phyloP scores from a whole-genome alignment of 208 protist genomes.

The Herpetomonas tarakana region DNA sequence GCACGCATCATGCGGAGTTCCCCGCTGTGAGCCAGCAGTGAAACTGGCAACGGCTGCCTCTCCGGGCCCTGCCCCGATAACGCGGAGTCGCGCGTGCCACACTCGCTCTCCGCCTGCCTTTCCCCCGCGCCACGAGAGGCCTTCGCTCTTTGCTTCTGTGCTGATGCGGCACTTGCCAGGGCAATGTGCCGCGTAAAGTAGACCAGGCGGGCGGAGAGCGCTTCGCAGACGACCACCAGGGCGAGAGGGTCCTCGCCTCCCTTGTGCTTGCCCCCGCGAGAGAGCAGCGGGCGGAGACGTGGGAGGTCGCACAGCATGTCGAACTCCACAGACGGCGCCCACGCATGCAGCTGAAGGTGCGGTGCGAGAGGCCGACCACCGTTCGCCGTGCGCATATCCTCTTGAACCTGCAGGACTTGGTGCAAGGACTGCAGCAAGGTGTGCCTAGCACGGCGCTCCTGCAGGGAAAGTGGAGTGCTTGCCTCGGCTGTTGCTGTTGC shows the following conservation, averaged over 20 bases:
- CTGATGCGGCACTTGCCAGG: no score
- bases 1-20: slow-evolving; percentile 24
- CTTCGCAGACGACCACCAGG: slow-evolving; percentile 38
- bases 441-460: slow-evolving; percentile 62
- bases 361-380: slow-evolving; percentile 12
- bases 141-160: no score
- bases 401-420: slow-evolving; percentile 54
- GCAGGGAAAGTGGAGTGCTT: slow-evolving; percentile 30
- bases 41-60: slow-evolving; percentile 1
- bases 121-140: no score
- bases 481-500: neutral
- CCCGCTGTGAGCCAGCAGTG: slow-evolving; percentile 11
- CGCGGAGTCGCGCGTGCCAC: neutral
- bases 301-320: slow-evolving; percentile 45
- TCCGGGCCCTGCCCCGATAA: neutral
- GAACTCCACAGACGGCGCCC: slow-evolving; percentile 52
- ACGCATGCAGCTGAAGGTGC: slow-evolving; percentile 22
- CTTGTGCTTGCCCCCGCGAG: neutral
- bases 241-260: slow-evolving; percentile 23
- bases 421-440: slow-evolving; percentile 48
- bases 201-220: slow-evolving; percentile 27
- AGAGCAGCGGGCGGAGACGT: slow-evolving; percentile 18
- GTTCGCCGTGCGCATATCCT: slow-evolving; percentile 5
- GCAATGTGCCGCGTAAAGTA: slow-evolving; percentile 43
- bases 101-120: no score